phyloP scores from a whole-genome alignment of 768 basidiomycete genomes.

The Russula compacta region DNA sequence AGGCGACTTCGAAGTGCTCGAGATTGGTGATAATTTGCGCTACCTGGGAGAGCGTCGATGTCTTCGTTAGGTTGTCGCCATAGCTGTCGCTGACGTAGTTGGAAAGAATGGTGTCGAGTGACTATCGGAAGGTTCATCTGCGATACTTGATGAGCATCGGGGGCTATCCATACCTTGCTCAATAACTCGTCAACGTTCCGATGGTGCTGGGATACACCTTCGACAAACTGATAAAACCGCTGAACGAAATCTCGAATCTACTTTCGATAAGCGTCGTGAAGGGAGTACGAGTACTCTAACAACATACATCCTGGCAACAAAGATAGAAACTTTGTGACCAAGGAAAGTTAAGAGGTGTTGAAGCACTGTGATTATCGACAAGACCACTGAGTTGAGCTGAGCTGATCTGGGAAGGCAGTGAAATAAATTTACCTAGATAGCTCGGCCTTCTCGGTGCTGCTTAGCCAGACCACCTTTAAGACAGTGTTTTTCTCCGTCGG shows the following conservation, averaged over 20 bases:
- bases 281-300: background rate
- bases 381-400: background rate
- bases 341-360: constrained; percentile 66
- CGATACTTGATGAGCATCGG: background rate
- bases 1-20: constrained; percentile 84
- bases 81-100: constrained; percentile 71
- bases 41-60: constrained; percentile 79
- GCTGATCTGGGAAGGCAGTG: background rate
- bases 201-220: constrained; percentile 88
- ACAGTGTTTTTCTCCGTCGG: constrained; percentile 59
- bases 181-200: constrained; percentile 86
- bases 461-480: constrained; percentile 78
- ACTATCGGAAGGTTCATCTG: constrained; percentile 36
- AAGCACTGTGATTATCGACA: constrained; percentile 33
- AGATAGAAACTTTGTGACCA: constrained; percentile 95
- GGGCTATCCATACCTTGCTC: constrained; percentile 51
- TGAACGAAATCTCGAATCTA: constrained; percentile 85
- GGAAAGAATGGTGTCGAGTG: constrained; percentile 75
- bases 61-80: constrained; percentile 58
- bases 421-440: constrained; percentile 40
- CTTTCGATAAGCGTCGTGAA: background rate
- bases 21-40: constrained; percentile 89
- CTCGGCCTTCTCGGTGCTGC: constrained; percentile 50
- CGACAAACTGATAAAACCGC: constrained; percentile 93
- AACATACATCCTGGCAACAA: constrained; percentile 82